Percentiles rank a stretch among this genome's conserved stretches.
Conservation (phyloP, 768 basidiomycete species). For the Boletus reticuloceps region DNA sequence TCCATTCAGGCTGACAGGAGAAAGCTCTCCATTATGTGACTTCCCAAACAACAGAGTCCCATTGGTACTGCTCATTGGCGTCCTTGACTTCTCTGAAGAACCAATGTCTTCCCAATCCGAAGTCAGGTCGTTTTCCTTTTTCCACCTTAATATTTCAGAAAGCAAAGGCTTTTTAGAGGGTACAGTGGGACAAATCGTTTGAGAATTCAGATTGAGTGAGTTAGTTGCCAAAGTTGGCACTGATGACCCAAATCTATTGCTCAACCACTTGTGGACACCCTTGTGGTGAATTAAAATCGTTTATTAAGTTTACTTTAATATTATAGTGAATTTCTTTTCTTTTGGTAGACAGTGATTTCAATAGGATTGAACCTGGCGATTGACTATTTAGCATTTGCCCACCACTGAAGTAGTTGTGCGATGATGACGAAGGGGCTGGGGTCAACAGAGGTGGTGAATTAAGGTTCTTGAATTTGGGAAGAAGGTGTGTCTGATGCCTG, state of each 20-base stretch:
- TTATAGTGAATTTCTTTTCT: no score
- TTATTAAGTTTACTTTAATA: no score
- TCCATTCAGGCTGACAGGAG: constrained; percentile 27
- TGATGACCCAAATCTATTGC: constrained; percentile 51
- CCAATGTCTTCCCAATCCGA: constrained; percentile 67
- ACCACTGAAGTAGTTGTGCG: constrained; percentile 50
- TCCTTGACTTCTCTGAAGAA: constrained; percentile 41
- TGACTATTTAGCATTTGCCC: constrained; percentile 27
- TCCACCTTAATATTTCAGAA: constrained; percentile 57
- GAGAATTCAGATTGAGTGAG: constrained; percentile 31
- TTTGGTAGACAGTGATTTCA: constrained; percentile 63
- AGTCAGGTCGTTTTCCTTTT: constrained; percentile 54
- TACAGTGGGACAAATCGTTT: constrained; percentile 35
- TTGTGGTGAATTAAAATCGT: no score
- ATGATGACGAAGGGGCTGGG: constrained; percentile 41
- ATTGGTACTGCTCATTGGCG: constrained; percentile 47
- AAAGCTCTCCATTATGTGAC: constrained; percentile 27
- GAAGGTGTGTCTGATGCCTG: constrained; percentile 68
- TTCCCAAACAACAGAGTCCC: constrained; percentile 32
- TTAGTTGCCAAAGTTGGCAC: constrained; percentile 39
- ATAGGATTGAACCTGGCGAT: constrained; percentile 36
- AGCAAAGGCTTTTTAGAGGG: constrained; percentile 63
- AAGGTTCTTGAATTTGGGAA: constrained; percentile 47
- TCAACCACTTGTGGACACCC: constrained; percentile 80
- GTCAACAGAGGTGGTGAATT: constrained; percentile 41